Evolutionary conservation across 495 filamentous ascomycete genomes (phyloP), one percentile per base, ranked within the genome.

Genomic region (Penicillium argentinense): DNA sequence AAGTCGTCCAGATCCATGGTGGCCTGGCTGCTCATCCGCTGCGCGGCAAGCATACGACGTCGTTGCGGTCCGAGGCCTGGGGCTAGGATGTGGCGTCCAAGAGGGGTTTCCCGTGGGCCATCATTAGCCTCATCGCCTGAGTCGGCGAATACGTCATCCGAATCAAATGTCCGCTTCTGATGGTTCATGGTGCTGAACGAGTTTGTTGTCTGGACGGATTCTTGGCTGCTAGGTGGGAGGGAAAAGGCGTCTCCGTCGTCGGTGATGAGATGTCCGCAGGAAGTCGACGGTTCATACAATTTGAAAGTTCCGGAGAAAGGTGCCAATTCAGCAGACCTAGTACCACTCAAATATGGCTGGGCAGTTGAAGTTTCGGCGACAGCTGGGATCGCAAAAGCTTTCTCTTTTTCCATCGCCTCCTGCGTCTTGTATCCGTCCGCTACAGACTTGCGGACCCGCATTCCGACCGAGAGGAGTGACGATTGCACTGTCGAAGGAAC

Each of bases 371-470:
- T 47, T 47, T 54, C 47, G 27, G 54, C 51, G 12, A 30, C 50
- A 56, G 44, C 54, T 47, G 45, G 51, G 51, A 47, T 53, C 51
- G 25, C 56, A 47, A 47, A 27, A n/a, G 24, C 29, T 54, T 70
- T 51, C 45, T 65, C 49, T 46, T 61, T 14, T 39, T 59, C 42
- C 56, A 63, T 54, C 21, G 48, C 49, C 46, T 47, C 50, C 45
- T 72, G 58, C 9, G 87, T 92, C 70, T 92, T 95, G 73, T 96
- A 95, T 41, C 92, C 92, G 47, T 96, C 90, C 0, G 88, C 87
- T 3, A 97, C 83, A 8, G 86, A 84, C 67, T 97, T 96, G 49
- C 92, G 85, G 40, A 97, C 79, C 25, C 91, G 83, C 88, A 96
- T 95, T 53, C 92, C 92, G 42, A 97, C 91, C 48, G 76, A 85